Evolutionary conservation across 2,329 filamentous ascomycete species (phyloP), one percentile per base, ranked within the genome.

Genomic region (Cytospora schulzeri): DNA sequence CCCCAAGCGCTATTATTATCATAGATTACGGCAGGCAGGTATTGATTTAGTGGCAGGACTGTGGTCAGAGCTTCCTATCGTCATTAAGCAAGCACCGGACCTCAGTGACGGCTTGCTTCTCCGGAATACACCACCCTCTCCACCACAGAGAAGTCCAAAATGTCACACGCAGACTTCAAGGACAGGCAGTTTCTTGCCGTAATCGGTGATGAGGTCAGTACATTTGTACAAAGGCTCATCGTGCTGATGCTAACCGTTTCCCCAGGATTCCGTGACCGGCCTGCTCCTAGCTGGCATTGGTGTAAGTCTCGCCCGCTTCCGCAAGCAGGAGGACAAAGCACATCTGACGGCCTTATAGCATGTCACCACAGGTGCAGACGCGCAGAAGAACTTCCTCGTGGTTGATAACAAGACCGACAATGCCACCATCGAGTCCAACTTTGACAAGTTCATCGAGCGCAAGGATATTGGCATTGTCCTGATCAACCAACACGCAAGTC

Each of bases 391-490:
- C 84, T 99, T 97, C 81, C 88, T 99, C 12, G 92, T 99, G 63
- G 95, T 99, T 67, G 94, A 99, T 78, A 82, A 79, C 75, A 98
- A 98, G 84, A 99, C 94, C 45, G 93, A 97, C 70, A 95, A 85
- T 60, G 82, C 91, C 3, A 83, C 91, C 64, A 97, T 99, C 74
- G 95, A 98, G 78, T 86, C 88, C 41, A 90, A 93, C 12, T 99
- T 99, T 76, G 90, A 96, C 69, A 85, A 85, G 70, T 98, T 97
- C 78, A 97, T 87, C 63, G 86, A 95, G 77, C 85, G 95, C 75
- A 98, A 98, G 78, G 95, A 99, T 75, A 97, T 99, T 76, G 95
- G 93, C 31, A 96, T 99, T 72, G 78, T 99, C 67, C 81, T 99
- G 70, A 98, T 99, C 78, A 99, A 99, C 78, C 95, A 99, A 79